Conservation (phyloP, 805 yeast genomes). For the Starmerella vitae region DNA sequence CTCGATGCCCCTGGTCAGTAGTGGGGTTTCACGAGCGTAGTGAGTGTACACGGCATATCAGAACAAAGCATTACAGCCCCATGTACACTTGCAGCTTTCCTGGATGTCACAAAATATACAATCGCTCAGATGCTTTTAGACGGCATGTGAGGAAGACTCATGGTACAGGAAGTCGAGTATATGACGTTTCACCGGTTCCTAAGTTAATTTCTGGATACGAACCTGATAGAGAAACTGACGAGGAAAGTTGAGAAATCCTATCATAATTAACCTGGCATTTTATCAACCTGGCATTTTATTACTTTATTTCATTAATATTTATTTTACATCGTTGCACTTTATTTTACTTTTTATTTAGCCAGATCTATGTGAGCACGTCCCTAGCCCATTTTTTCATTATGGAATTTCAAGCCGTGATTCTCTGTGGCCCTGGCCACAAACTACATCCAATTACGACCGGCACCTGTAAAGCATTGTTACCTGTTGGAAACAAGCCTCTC, state of each 20-base stretch:
- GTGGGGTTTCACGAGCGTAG: conserved; percentile 20
- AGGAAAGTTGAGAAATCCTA: not conserved
- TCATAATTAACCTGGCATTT: too few relatives aligned
- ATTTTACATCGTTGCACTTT: not conserved
- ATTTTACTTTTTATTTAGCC: not conserved
- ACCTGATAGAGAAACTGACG: not conserved
- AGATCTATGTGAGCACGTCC: not conserved
- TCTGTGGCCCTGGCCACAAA: conserved; percentile 73
- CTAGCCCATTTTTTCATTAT: conserved; percentile 28
- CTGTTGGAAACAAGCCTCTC: conserved; percentile 84
- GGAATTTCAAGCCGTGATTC: conserved; percentile 86
- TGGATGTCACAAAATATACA: conserved; percentile 16
- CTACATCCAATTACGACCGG: conserved; percentile 63
- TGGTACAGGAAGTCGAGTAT: not conserved
- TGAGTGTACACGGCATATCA: conserved; percentile 19
- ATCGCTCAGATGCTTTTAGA: conserved; percentile 18
- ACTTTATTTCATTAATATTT: conserved; percentile 1
- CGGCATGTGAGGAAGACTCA: conserved; percentile 18
- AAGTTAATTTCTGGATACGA: not conserved
- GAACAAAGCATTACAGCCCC: conserved; percentile 18
- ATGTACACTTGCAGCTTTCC: conserved; percentile 16
- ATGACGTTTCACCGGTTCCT: not conserved
- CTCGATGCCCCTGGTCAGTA: conserved; percentile 16
- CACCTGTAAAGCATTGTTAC: conserved; percentile 69
- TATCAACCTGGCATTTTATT: not conserved